A percentile compares a stretch with the other conserved stretches of the same genome.
phyloP scores from a whole-genome alignment of 192 early-diverging fungal species.

The Cetraspora pellucida region DNA sequence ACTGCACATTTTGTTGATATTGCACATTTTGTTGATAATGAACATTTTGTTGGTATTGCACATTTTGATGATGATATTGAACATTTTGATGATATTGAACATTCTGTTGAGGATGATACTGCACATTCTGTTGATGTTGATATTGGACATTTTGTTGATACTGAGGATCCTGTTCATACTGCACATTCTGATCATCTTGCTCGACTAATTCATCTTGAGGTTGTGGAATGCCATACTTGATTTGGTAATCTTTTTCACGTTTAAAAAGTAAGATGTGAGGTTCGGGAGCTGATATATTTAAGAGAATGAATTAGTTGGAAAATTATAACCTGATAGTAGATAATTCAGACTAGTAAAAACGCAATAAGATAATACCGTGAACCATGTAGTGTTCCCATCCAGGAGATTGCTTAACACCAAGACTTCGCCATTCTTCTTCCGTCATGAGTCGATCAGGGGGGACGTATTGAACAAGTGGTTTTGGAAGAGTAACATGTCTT shows the following conservation, averaged over 20 bases:
- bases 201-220: neutral
- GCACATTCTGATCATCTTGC: too few species aligned
- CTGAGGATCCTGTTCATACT: too few species aligned
- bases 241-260: slow-evolving; percentile 49
- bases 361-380: slow-evolving; percentile 36
- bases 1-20: too few species aligned
- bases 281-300: slow-evolving; percentile 44
- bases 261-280: slow-evolving; percentile 56
- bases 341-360: neutral
- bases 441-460: slow-evolving; percentile 41
- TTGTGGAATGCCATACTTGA: slow-evolving; percentile 38
- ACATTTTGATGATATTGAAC: too few species aligned
- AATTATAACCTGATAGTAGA: neutral
- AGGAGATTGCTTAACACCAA: slow-evolving; percentile 50
- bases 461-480: slow-evolving; percentile 40
- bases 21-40: too few species aligned
- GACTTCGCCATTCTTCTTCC: slow-evolving; percentile 50
- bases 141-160: too few species aligned
- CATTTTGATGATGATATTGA: too few species aligned
- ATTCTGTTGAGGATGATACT: too few species aligned
- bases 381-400: slow-evolving; percentile 61
- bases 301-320: neutral
- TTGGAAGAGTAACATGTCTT: slow-evolving; percentile 52
- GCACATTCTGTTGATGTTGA: too few species aligned
- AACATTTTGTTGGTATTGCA: too few species aligned